Base-by-base conservation (phyloP, 441 rosid genomes). In the Daphne laureola region DNA sequence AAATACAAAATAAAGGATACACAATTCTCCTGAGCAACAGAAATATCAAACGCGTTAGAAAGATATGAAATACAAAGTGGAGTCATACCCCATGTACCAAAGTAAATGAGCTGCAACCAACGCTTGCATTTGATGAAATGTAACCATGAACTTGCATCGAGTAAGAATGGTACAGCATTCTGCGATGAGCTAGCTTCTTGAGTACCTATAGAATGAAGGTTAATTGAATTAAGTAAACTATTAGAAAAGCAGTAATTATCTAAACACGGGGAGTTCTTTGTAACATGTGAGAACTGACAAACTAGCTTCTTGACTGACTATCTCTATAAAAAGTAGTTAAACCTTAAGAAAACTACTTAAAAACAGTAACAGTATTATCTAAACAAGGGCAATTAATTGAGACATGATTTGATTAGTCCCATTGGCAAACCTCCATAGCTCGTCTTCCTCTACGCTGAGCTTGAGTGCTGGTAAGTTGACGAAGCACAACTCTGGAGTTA, bases 61-160 rank as follows among this genome's bases (percentile, higher is more conserved):
- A 40, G 1, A 52, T 25, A 47, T 46, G 17, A 51, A 54, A 4
- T 27, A 2, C 41, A 53, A 12, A 14, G 63, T 54, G 63, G 48
- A 21, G 53, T 44, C 83, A 27, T 76, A 87, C 98, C 80, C 97
- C 96, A 57, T 93, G 98, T 21, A 89, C 96, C 40, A 93, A 78
- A 4, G 89, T 89, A 51, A 93, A 83, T 14, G 77, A 77, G 66
- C 69, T 62, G 31, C 21, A 58, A 50, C 75, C 83, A 64, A 69
- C 67, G 17, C 64, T 59, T 51, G 67, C 36, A 44, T 62, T 63
- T 36, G 86, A 75, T 51, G 77, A 69, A 65, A 83, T 64, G 52
- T 72, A 89, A 43, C 98, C 98, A 61, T 89, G 84, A 68, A 93
- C 95, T 74, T 80, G 92, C 96, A 93, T 84, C 49, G 97, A 89